Evolutionary conservation across 1,139 yeast genomes (phyloP).

Genomic region (Zygoascus meyerae): DNA sequence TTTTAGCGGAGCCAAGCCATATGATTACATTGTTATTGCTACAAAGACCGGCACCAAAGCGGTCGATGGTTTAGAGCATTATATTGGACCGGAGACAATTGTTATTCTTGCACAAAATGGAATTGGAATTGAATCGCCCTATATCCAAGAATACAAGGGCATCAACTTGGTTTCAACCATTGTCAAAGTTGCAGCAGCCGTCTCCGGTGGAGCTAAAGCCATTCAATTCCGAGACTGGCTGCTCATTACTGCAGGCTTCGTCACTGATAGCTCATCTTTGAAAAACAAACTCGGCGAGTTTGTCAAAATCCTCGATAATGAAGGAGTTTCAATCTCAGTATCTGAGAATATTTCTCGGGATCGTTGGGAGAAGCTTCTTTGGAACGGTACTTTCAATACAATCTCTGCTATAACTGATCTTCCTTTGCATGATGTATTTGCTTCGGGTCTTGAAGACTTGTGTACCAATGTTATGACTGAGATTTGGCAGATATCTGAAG

Average conservation of each 20-base stretch:
- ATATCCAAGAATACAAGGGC: slow-evolving; percentile 18
- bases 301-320: slow-evolving; percentile 11
- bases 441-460: slow-evolving; percentile 13
- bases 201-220: slow-evolving; percentile 14
- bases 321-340: slow-evolving; percentile 12
- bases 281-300: slow-evolving; percentile 12
- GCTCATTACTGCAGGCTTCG: slow-evolving; percentile 17
- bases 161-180: slow-evolving; percentile 21
- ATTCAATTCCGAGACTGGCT: slow-evolving; percentile 13
- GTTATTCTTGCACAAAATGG: slow-evolving; percentile 24
- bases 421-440: slow-evolving; percentile 15
- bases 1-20: slow-evolving; percentile 9
- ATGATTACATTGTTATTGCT: slow-evolving; percentile 21
- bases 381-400: slow-evolving; percentile 25
- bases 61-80: slow-evolving; percentile 16
- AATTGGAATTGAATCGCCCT: slow-evolving; percentile 23
- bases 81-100: slow-evolving; percentile 17
- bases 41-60: slow-evolving; percentile 18
- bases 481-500: slow-evolving; percentile 20
- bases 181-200: slow-evolving; percentile 17
- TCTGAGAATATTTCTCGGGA: slow-evolving; percentile 14
- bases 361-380: slow-evolving; percentile 24
- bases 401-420: slow-evolving; percentile 20
- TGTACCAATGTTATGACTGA: slow-evolving; percentile 17
- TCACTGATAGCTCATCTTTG: slow-evolving; percentile 8